Evolutionary conservation across 306 rosid genomes (phyloP).

Genomic region (Trifolium repens): DNA sequence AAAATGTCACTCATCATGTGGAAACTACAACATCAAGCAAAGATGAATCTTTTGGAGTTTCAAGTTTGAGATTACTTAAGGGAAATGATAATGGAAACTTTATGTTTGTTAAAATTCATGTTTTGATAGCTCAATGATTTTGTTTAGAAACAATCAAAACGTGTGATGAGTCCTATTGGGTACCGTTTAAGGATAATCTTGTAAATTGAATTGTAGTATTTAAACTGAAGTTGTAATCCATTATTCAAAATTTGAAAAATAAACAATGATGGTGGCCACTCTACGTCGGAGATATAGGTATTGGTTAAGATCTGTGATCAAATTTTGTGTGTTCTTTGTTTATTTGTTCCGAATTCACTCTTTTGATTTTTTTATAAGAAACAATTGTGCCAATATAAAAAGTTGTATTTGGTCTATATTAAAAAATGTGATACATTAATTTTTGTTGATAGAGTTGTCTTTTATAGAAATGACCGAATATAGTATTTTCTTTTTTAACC

Average conservation of each 20-base stretch:
- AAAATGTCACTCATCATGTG: constrained; percentile 41
- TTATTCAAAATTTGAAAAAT: not conserved
- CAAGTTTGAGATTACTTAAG: constrained; percentile 35
- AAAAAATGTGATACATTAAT: no score
- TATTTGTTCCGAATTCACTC: not conserved
- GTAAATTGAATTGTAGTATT: not conserved
- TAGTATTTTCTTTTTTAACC: not conserved
- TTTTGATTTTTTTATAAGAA: no score
- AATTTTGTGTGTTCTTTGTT: not conserved
- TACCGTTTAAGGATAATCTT: not conserved
- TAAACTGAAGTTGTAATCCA: not conserved
- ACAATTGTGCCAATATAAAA: no score
- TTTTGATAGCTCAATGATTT: constrained; percentile 38
- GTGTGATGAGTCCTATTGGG: not conserved
- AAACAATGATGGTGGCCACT: not conserved
- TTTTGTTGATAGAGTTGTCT: no score
- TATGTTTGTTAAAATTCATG: constrained; percentile 39
- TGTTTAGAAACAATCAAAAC: constrained; percentile 18
- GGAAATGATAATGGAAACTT: constrained; percentile 21
- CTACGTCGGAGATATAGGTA: not conserved
- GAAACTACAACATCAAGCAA: constrained; percentile 13
- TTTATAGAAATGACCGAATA: no score
- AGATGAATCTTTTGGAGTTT: constrained; percentile 20
- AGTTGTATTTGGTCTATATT: no score
- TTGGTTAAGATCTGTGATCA: not conserved